Base-by-base conservation (phyloP, 352 stramenopile genomes). In the Plasmopara muralis region DNA sequence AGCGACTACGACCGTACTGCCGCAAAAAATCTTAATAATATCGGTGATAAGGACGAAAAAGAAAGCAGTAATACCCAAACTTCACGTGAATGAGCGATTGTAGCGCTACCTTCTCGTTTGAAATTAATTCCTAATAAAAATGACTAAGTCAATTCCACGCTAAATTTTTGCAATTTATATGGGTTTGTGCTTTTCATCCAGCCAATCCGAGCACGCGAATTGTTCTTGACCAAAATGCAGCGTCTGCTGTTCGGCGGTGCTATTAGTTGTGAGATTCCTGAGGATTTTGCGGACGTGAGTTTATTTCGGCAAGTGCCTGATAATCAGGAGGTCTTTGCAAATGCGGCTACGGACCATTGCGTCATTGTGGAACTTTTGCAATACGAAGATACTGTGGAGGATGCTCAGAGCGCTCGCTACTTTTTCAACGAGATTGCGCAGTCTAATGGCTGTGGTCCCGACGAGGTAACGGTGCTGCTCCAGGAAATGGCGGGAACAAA, bases 311-410 rank as follows among this genome's bases (percentile, higher is more conserved):
- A 94, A 57, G 82, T 94, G 28, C 83, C 83, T 0, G 81, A 94
- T 61, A 92, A 94, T 59, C 83, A 94, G 56, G 83, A 94, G 47
- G 83, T 94, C 28, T 94, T 92, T 64, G 80, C 83, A 29, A 85
- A 94, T 33, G 74, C 77, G 14, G 51, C 68, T 28, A 91, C 74
- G 2, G 83, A 94, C 50, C 81, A 88, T 55, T 89, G 76, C 57
- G 64, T 94, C 31, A 92, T 94, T 56, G 53, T 94, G 5, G 83
- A 94, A 62, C 69, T 93, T 25, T 59, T 92, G 51, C 70, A 92
- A 50, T 79, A 76, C 48, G 79, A 92, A 54, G 52, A 59, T 25
- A 58, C 43, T 18, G 68, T 91, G 39, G 28, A 35, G 14, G 72
- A 89, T 47, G 46, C 29, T 4, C 49, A 68, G 12, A 89, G 74